A percentile compares a stretch with the other conserved stretches of the same genome.
Evolutionary conservation across 2,329 filamentous ascomycete genomes (phyloP).

Genomic region (Sclerotinia nivalis): DNA sequence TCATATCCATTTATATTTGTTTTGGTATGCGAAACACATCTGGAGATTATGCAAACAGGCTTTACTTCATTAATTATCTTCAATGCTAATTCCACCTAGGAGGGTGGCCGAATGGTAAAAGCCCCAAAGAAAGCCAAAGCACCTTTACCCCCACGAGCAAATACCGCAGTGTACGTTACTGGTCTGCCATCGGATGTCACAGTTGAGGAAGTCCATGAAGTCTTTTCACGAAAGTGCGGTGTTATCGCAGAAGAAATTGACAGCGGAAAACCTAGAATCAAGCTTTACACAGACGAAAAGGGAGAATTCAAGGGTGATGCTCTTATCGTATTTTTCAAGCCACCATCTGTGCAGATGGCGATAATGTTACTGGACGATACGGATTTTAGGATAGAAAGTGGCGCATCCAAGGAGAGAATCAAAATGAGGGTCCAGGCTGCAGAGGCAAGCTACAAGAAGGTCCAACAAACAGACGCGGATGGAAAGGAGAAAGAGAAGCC

Average conservation of each 20-base stretch:
- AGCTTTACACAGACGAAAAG: slow-evolving; percentile 80
- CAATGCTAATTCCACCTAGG: slow-evolving; percentile 32
- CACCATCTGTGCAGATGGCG: slow-evolving; percentile 86
- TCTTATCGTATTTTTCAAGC: slow-evolving; percentile 90
- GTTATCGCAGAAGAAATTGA: slow-evolving; percentile 95
- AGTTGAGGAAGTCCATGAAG: slow-evolving; percentile 74
- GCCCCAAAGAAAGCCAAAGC: slow-evolving; percentile 42
- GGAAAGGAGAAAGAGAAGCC: slow-evolving; percentile 50
- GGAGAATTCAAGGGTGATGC: slow-evolving; percentile 93
- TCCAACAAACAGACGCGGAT: slow-evolving; percentile 60
- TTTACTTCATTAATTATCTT: slow-evolving; percentile 10
- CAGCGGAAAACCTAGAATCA: slow-evolving; percentile 82
- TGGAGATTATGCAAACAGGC: slow-evolving; percentile 1
- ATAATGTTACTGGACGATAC: slow-evolving; percentile 80
- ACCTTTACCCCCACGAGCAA: slow-evolving; percentile 54
- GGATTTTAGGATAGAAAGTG: slow-evolving; percentile 67
- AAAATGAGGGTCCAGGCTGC: slow-evolving; percentile 81
- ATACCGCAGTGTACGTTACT: slow-evolving; percentile 91
- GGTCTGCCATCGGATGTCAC: slow-evolving; percentile 80
- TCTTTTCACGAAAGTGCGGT: slow-evolving; percentile 82
- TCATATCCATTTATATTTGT: background rate
- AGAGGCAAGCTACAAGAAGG: slow-evolving; percentile 89
- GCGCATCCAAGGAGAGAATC: slow-evolving; percentile 48
- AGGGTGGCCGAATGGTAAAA: slow-evolving; percentile 39
- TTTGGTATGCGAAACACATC: background rate